Percentiles rank a stretch among this genome's conserved stretches.
Conservation (phyloP, 139 green algal genomes). For the Coccomyxa sp. region DNA sequence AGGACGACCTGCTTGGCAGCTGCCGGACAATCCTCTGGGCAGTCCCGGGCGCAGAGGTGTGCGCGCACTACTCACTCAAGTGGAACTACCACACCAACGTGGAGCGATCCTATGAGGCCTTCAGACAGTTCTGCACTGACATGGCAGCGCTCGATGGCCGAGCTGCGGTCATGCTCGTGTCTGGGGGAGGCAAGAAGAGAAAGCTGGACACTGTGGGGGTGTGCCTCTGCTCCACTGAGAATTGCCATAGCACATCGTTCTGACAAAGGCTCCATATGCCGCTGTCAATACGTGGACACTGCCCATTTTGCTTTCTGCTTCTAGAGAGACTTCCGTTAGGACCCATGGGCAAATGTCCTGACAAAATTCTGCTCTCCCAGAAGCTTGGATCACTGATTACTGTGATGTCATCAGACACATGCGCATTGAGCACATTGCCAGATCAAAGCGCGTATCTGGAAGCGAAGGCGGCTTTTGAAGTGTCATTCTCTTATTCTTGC, state of each 20-base stretch:
- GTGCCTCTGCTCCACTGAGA: neutral
- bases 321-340: too few relatives aligned
- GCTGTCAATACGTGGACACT: too few relatives aligned
- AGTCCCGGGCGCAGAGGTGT: constrained; percentile 14
- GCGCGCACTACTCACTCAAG: constrained; percentile 39
- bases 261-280: too few relatives aligned
- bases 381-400: neutral
- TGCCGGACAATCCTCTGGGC: neutral
- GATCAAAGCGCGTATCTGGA: neutral
- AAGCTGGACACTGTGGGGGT: constrained; percentile 22
- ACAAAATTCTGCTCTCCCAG: neutral
- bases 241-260: too few relatives aligned
- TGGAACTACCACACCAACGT: constrained; percentile 27
- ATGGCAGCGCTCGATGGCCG: neutral
- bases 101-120: constrained; percentile 6
- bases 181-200: constrained; percentile 25
- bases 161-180: constrained; percentile 33
- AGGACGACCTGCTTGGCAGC: constrained; percentile 26
- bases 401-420: neutral
- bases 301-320: too few relatives aligned
- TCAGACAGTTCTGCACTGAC: constrained; percentile 4
- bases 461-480: too few relatives aligned
- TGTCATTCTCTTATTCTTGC: too few relatives aligned
- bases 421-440: neutral
- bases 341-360: too few relatives aligned